phyloP scores from a whole-genome alignment of 2,329 filamentous ascomycete species.

The Corinectria fuckeliana region DNA sequence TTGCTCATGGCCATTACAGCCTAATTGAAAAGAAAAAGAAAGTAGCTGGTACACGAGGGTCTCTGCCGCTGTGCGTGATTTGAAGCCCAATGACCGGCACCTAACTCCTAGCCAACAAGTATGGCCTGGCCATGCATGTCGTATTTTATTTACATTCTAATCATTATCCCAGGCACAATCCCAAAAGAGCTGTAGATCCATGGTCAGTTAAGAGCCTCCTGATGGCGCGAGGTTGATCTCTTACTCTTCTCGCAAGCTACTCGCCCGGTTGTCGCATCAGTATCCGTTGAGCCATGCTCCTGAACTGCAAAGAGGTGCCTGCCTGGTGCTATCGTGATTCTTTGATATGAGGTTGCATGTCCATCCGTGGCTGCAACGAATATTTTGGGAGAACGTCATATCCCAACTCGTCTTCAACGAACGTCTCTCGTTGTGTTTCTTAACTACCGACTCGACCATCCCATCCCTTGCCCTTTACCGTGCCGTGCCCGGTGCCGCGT shows the following conservation, averaged over 20 bases:
- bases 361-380: neutral
- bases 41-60: neutral
- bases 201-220: conserved; percentile 16
- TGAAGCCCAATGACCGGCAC: neutral
- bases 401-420: neutral
- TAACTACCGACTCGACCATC: neutral
- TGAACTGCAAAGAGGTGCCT: neutral
- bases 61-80: neutral
- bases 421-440: neutral
- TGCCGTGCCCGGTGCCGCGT: conserved; percentile 66
- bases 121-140: neutral
- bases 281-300: neutral
- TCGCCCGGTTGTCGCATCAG: neutral
- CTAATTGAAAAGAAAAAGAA: conserved; percentile 21
- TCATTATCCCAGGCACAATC: conserved; percentile 5
- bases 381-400: neutral
- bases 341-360: neutral
- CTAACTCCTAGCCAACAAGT: conserved; percentile 14
- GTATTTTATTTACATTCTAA: conserved; percentile 9
- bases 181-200: conserved; percentile 1
- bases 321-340: neutral
- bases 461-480: conserved; percentile 46
- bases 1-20: conserved; percentile 27
- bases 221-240: conserved; percentile 13
- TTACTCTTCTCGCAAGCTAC: conserved; percentile 14